A percentile compares a stretch with the other conserved stretches of the same genome.
Evolutionary conservation across 176 grass and related monocot genomes (phyloP).

Genomic region (Rhynchospora breviuscula): DNA sequence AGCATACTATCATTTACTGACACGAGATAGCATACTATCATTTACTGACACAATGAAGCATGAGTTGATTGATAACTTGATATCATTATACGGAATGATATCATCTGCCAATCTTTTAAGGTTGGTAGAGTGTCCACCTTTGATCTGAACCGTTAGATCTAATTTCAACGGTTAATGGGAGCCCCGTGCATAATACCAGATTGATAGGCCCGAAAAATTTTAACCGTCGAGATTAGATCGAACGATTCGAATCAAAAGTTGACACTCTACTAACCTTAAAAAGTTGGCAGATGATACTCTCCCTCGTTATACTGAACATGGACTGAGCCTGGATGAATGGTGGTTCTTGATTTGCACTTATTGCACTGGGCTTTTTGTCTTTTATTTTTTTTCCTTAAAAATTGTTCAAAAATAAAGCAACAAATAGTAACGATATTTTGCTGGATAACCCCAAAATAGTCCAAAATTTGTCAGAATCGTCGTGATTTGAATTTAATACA

Average conservation of each 20-base stretch:
- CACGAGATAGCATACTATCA: neutral
- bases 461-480: constrained; percentile 8
- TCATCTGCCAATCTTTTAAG: too few relatives aligned
- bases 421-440: neutral
- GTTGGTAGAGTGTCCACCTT: too few relatives aligned
- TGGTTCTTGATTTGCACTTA: neutral
- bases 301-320: too few relatives aligned
- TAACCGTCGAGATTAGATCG: too few relatives aligned
- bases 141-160: too few relatives aligned
- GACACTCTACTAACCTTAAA: too few relatives aligned
- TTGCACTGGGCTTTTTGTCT: neutral
- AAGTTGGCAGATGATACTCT: too few relatives aligned
- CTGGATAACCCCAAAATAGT: neutral
- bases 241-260: too few relatives aligned
- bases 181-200: too few relatives aligned
- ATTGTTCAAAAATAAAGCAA: neutral
- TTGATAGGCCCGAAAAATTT: too few relatives aligned
- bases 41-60: neutral
- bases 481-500: constrained; percentile 13
- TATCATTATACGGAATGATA: too few relatives aligned
- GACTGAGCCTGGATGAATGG: neutral
- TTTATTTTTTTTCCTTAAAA: neutral
- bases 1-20: constrained; percentile 1
- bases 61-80: constrained; percentile 15
- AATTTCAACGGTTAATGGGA: too few relatives aligned